Evolutionary conservation across 495 filamentous ascomycete genomes (phyloP), one percentile per base, ranked within the genome.

Genomic region (Pyrenula massariospora): DNA sequence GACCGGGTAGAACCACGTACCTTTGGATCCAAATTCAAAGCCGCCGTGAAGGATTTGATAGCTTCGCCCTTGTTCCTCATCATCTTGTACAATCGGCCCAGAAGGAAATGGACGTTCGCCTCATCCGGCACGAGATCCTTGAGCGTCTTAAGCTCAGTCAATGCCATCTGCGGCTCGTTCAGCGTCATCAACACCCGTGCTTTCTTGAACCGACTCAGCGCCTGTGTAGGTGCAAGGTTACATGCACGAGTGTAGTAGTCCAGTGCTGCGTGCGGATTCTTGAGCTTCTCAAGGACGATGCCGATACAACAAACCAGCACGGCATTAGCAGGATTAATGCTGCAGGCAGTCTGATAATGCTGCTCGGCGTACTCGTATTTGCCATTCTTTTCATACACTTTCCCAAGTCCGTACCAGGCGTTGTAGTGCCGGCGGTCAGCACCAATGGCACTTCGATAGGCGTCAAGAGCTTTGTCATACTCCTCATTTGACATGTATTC

Each of bases 401-500:
- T 86, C 2, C 89, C 93, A 50, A 98, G 81, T 24, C 93, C 93
- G 65, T 98, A 98, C 82, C 91, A 97, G 24, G 91, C 92, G 65
- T 96, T 96, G 71, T 96, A 98, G 70, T 96, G 90, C 12, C 94
- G 81, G 54, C 77, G 83, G 61, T 98, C 91, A 0, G 88, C 89
- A 25, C 83, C 77, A 58, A 97, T 85, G 1, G 88, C 89, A 24
- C 80, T 77, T 42, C 93, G 82, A 65, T 96, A 98, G 12, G 88
- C 82, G 25, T 82, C 80, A 12, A 94, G 77, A 1, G 93, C 93
- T 60, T 95, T 96, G 72, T 96, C 92, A 63, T 89, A 96, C 68
- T 98, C 93, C 64, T 98, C 93, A 58, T 95, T 97, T 22, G 85
- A 79, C n/a, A 96, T 85, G 67, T 95, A 89, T 66, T 98, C 93